Conservation (phyloP, 2,329 filamentous ascomycete species). For the Cadophora luteo-olivacea region DNA sequence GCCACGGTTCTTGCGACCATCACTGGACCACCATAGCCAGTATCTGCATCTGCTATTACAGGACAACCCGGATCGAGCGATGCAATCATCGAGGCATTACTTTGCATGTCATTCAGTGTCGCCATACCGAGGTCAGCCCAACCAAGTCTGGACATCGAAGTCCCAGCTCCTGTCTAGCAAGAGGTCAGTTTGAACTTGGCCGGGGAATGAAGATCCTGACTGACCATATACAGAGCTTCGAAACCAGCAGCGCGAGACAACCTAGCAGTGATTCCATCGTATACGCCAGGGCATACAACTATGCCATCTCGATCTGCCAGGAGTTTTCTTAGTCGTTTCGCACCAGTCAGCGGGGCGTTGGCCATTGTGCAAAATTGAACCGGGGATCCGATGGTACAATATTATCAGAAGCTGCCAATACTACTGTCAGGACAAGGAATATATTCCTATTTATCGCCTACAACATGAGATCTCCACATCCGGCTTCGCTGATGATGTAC, state of each 20-base stretch:
- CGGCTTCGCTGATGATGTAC: no score
- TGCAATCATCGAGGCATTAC: slow-evolving; percentile 60
- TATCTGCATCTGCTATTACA: slow-evolving; percentile 60
- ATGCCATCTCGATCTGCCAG: background rate
- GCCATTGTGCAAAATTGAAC: no score
- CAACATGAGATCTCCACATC: no score
- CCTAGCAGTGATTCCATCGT: background rate
- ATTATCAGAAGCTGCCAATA: background rate
- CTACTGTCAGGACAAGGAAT: background rate
- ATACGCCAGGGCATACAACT: background rate
- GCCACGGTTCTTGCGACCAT: slow-evolving; percentile 59
- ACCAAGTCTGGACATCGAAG: slow-evolving; percentile 54
- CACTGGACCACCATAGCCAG: slow-evolving; percentile 47
- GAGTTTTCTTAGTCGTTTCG: background rate
- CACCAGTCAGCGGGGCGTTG: background rate
- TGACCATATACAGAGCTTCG: background rate
- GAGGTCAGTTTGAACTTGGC: background rate
- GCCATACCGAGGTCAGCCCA: slow-evolving; percentile 58
- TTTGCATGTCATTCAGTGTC: slow-evolving; percentile 58
- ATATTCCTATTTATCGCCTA: no score
- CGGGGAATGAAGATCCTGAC: background rate
- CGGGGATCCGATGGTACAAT: no score
- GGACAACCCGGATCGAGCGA: slow-evolving; percentile 55
- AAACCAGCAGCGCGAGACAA: background rate
- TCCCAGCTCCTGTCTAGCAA: slow-evolving; percentile 52